Conservation (phyloP, 2,329 filamentous ascomycete species). For the Fusarium anthophilum region DNA sequence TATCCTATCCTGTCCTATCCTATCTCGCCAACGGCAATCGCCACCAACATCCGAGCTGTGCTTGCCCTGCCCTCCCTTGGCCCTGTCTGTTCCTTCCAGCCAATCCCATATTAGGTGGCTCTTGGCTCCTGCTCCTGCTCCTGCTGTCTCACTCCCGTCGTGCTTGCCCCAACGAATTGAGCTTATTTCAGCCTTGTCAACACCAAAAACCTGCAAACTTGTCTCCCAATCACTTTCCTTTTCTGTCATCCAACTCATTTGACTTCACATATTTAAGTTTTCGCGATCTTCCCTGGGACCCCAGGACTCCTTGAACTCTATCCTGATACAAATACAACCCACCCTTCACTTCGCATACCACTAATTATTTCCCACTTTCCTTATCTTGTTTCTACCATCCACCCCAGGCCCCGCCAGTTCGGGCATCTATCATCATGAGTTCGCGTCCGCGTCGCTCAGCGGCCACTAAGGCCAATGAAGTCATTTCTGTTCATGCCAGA, state of each 20-base stretch:
- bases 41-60: conserved; percentile 14
- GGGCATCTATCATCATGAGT: conserved; percentile 50
- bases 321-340: conserved; percentile 2
- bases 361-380: conserved; percentile 3
- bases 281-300: neutral
- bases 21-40: conserved; percentile 19
- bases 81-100: conserved; percentile 3
- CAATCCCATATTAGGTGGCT: conserved; percentile 21
- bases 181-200: conserved; percentile 41
- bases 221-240: neutral
- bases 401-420: conserved; percentile 32
- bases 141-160: conserved; percentile 5
- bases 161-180: conserved; percentile 21
- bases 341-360: neutral
- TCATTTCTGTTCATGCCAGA: conserved; percentile 54
- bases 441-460: conserved; percentile 59
- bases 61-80: conserved; percentile 2
- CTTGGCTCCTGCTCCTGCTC: neutral
- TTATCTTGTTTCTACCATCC: neutral
- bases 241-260: conserved; percentile 3
- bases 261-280: neutral
- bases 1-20: neutral
- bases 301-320: neutral
- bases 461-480: conserved; percentile 54
- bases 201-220: conserved; percentile 19